phyloP scores from a whole-genome alignment of 495 filamentous ascomycete species.

The Baudoinia panamericana region DNA sequence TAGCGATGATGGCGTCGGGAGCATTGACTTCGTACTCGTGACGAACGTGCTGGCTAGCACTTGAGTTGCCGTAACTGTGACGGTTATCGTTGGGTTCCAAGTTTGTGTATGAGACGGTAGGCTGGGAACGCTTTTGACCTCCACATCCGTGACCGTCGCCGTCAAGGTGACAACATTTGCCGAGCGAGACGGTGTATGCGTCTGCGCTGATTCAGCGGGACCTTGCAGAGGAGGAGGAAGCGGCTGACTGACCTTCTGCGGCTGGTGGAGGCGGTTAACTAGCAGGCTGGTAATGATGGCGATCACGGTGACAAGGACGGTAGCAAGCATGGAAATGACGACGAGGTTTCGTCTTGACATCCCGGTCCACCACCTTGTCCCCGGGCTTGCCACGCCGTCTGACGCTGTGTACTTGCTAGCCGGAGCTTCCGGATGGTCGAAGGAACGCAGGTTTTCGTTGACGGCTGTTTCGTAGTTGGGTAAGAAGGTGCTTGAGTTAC shows the following conservation, averaged over 20 bases:
- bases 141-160: not conserved
- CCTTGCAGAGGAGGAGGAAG: not conserved
- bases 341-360: conserved; percentile 1
- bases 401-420: not conserved
- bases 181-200: not conserved
- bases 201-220: not conserved
- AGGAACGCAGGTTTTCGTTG: conserved; percentile 4
- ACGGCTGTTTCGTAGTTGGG: conserved; percentile 1
- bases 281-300: not conserved
- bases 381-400: not conserved
- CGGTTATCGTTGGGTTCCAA: not conserved
- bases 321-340: not conserved
- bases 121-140: not conserved
- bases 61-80: not conserved
- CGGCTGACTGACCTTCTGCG: conserved; percentile 1
- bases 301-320: not conserved
- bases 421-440: conserved; percentile 3
- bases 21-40: no score
- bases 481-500: not conserved
- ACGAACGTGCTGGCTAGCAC: no score
- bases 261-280: not conserved
- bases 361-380: not conserved
- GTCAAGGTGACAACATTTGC: not conserved
- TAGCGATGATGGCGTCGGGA: no score
- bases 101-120: not conserved